Conservation (phyloP, 768 basidiomycete genomes). For the Russula brevipes region DNA sequence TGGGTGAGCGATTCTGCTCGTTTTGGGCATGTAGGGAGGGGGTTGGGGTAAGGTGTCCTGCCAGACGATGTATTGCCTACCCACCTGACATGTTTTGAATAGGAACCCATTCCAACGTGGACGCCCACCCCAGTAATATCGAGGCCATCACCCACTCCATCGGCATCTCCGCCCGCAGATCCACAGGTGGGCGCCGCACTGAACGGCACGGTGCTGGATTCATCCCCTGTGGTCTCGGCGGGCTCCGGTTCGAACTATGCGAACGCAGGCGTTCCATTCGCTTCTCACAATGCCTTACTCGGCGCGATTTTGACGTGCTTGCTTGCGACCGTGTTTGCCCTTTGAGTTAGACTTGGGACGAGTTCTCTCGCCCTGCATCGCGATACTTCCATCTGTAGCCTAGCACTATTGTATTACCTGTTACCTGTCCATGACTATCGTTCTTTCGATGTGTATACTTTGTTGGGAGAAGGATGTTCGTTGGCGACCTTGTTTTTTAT, state of each 20-base stretch:
- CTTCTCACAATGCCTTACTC: neutral
- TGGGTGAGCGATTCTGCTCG: neutral
- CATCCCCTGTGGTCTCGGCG: neutral
- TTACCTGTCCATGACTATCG: neutral
- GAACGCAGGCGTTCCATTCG: slow-evolving; percentile 15
- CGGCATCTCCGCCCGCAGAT: neutral
- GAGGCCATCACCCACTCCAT: no score
- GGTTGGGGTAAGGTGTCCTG: neutral
- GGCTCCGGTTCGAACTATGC: neutral
- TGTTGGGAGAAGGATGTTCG: no score
- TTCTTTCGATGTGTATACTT: neutral
- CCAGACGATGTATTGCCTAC: neutral
- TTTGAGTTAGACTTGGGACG: neutral
- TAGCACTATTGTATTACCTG: no score
- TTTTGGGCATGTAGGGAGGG: neutral
- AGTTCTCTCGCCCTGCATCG: neutral
- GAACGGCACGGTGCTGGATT: neutral
- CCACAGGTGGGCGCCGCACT: neutral
- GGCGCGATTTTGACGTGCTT: neutral
- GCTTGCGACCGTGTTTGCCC: neutral
- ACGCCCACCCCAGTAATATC: no score
- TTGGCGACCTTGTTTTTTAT: no score
- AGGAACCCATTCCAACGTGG: neutral
- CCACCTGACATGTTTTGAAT: neutral
- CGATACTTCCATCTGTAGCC: neutral